Evolutionary conservation across 441 rosid species (phyloP).

Genomic region (Raphanus hybrid): DNA sequence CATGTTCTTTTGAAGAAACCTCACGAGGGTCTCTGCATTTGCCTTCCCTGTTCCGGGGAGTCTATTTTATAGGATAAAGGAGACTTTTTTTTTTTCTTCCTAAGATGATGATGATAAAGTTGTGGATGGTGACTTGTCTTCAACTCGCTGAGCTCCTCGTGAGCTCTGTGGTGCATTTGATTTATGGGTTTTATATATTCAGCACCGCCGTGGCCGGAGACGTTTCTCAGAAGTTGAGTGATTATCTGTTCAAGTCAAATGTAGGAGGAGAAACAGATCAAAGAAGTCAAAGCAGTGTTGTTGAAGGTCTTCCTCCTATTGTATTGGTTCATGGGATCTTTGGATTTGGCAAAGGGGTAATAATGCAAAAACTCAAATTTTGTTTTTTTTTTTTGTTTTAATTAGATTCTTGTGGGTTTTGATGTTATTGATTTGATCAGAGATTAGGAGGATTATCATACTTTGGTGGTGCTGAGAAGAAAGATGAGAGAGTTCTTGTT

Average conservation of each 20-base stretch:
- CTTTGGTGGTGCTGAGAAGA: conserved; percentile 97
- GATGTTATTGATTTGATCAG: conserved; percentile 41
- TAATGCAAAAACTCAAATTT: not conserved
- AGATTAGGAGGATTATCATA: conserved; percentile 90
- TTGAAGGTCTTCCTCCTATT: conserved; percentile 75
- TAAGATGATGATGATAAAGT: conserved; percentile 67
- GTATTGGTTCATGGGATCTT: conserved; percentile 95
- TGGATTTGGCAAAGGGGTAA: conserved; percentile 97
- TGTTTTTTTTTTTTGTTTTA: not conserved
- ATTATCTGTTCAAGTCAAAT: conserved; percentile 61
- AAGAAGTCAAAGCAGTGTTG: conserved; percentile 35
- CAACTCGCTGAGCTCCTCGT: conserved; percentile 81
- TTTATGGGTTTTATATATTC: conserved; percentile 81
- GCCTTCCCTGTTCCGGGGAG: conserved; percentile 37
- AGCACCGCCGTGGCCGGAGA: conserved; percentile 94
- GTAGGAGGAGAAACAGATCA: conserved; percentile 48
- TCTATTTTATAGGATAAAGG: conserved; percentile 11
- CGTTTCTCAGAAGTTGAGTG: conserved; percentile 64
- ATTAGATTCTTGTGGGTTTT: conserved; percentile 5
- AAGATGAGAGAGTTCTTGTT: conserved; percentile 89
- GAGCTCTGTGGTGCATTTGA: conserved; percentile 75
- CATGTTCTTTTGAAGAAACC: conserved; percentile 32
- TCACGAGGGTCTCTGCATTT: conserved; percentile 19
- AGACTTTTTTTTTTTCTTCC: not conserved
- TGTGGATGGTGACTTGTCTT: conserved; percentile 65